Base-by-base conservation (phyloP, 2,329 filamentous ascomycete species). In the Calonectria fujianensis region DNA sequence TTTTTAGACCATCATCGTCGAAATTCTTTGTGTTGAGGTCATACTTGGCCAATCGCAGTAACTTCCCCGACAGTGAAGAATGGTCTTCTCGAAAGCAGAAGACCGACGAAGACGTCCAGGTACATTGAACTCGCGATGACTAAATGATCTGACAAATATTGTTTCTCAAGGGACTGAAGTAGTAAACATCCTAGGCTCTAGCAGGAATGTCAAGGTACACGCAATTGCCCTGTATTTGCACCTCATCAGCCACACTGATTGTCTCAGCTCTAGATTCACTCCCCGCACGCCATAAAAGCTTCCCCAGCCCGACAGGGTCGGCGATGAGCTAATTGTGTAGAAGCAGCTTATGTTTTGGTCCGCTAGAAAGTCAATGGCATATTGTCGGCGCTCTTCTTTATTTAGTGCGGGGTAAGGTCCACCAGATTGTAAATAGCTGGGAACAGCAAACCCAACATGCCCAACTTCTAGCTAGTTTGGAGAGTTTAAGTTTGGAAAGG, bases 341-440 rank as follows among this genome's bases (percentile, higher is more conserved):
- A 41, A 39, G 35, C 37, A 16, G 13, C 57, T 27, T 16, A 29
- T 27, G 24, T 9, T 35, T 63, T 35, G 57, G 35, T 9, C 14
- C 24, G 35, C 37, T 4, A 18, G 13, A 63, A 63, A 63, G 24
- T 63, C 57, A 63, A 63, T 63, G 57, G 57, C 37, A 63, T 8
- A 24, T 41, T 39, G 57, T 63, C 57, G 57, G 37, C 57, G 32
- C 35, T 35, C 13, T 13, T 27, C 35, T 27, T 20, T 20, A 18
- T 41, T 41, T 41, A 29, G 57, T 41, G 57, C n/a, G 57, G 57
- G 35, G 24, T 63, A 31, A 41, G 35, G 24, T 29, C 24, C 27
- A 13, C 29, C 0, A 32, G 32, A n/a, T 48, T 48, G 45, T n/a
- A 24, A 48, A 48, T 24, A 48, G n/a, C 45, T 6, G 45, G 45